These are phyloP conservation scores for Apocynum venetum DNA, from an alignment of 257 asterid genomes.

Conservation along the genomic window DNA sequence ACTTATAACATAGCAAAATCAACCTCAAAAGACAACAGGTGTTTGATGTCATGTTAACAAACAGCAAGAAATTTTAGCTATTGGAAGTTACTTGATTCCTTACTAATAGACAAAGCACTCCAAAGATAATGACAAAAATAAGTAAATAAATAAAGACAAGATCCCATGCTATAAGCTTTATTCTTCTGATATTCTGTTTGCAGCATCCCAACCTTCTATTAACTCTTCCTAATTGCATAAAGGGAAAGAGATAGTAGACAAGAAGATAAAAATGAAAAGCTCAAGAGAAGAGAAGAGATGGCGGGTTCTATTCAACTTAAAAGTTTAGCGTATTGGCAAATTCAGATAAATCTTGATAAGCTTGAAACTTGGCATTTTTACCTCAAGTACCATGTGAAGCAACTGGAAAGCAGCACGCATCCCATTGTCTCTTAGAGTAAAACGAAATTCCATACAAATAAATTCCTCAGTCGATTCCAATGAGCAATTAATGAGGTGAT, in stretches of 20 bases:
- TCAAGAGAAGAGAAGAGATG: background rate
- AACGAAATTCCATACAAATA: slow-evolving; percentile 97
- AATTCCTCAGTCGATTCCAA: slow-evolving; percentile 98
- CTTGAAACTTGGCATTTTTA: slow-evolving; percentile 21
- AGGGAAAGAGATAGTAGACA: background rate
- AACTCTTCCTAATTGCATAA: background rate
- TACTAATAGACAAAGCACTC: background rate
- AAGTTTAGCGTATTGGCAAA: background rate
- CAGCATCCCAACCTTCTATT: background rate
- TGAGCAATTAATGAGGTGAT: slow-evolving; percentile 94
- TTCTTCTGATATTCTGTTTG: background rate
- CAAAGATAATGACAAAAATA: background rate
- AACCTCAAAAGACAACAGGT: background rate
- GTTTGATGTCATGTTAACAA: background rate
- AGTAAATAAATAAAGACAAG: background rate
- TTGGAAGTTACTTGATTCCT: background rate
- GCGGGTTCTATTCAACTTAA: background rate
- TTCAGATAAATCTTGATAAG: background rate
- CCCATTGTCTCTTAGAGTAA: slow-evolving; percentile 89
- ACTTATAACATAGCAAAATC: background rate
- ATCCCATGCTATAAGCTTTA: background rate
- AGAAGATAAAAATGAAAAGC: background rate
- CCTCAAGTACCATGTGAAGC: slow-evolving; percentile 99
- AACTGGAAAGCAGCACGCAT: slow-evolving; percentile 99
- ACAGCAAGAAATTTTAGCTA: background rate